Conservation (phyloP, 345 rosid species). For the Gossypium turneri region DNA sequence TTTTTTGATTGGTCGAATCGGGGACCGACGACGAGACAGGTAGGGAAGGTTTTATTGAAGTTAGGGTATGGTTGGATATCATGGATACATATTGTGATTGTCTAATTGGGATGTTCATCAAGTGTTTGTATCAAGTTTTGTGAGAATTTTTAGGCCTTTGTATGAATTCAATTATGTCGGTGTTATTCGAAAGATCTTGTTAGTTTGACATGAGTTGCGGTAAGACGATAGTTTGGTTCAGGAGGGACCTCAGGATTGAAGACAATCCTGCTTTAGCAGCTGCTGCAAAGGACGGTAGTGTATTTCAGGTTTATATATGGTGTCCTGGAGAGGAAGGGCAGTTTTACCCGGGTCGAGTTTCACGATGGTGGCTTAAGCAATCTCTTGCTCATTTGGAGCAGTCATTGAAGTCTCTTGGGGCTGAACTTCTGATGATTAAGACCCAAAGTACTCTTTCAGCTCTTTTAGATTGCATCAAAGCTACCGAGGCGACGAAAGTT, state of each 20-base stretch:
- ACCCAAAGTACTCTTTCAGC: slow-evolving; percentile 59
- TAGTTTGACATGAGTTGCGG: slow-evolving; percentile 34
- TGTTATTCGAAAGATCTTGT: slow-evolving; percentile 17
- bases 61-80: slow-evolving; percentile 19
- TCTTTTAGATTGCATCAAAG: slow-evolving; percentile 60
- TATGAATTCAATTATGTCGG: not conserved
- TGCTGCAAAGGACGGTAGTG: slow-evolving; percentile 71
- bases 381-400: slow-evolving; percentile 61
- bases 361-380: slow-evolving; percentile 98
- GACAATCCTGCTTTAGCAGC: slow-evolving; percentile 97
- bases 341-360: slow-evolving; percentile 86
- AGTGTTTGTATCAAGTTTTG: slow-evolving; percentile 5
- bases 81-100: slow-evolving; percentile 7
- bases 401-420: slow-evolving; percentile 74
- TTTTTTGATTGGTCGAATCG: slow-evolving; percentile 7
- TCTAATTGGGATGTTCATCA: not conserved
- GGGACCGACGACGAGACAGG: not conserved
- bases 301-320: slow-evolving; percentile 84
- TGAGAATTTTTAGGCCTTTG: not conserved
- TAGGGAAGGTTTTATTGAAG: slow-evolving; percentile 19
- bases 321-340: slow-evolving; percentile 90
- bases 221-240: slow-evolving; percentile 87
- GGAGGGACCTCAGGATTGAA: slow-evolving; percentile 92
- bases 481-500: slow-evolving; percentile 63
- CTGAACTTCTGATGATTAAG: slow-evolving; percentile 63